Base-by-base conservation (phyloP, 1,139 yeast species). In the Suhomyces atakaporum region DNA sequence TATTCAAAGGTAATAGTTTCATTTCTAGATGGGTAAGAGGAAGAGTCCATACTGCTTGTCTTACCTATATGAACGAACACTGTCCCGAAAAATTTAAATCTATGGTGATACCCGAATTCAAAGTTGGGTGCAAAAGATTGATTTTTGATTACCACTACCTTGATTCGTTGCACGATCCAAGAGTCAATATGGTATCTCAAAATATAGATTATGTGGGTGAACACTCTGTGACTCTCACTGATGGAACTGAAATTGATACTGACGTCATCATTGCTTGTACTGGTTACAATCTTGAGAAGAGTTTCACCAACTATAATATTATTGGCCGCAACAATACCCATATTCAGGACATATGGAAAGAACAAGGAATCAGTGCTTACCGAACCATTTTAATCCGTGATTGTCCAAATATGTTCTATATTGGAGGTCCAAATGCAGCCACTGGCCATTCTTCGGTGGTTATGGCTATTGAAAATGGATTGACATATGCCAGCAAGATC, bases 221-320 rank as follows among this genome's bases (percentile, higher is more conserved):
- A 24, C 39, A 65, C 29, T 56, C 62, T 2, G 56, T 69, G 12
- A 48, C 62, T 10, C 52, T 69, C 40, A 53, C 53, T 12, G 51
- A 55, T 29, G 74, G 72, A 0, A 44, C 50, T 22, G 53, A 47
- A 25, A 29, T 66, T 10, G 49, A 58, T 18, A 71, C 68, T 3
- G 75, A 69, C 46, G 59, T 68, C 13, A 66, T 69, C 30, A 69
- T 69, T 23, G 75, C 74, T 4, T 69, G 75, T 47, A 69, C 74
- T 22, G 75, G 75, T 3, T 69, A 69, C 46, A 51, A 66, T 34
- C 32, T 60, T 18, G 35, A 25, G 2, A 51, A 46, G 33, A 50
- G 62, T 32, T 50, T 51, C 33, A 28, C 30, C 5, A 54, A 55
- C 3, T 53, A 51, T 31, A 36, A 52, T 10, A 40, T 63, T 12